These are phyloP conservation scores for Didymella lethalis DNA, from an alignment of 2,329 filamentous ascomycete species.

Conservation along the genomic window DNA sequence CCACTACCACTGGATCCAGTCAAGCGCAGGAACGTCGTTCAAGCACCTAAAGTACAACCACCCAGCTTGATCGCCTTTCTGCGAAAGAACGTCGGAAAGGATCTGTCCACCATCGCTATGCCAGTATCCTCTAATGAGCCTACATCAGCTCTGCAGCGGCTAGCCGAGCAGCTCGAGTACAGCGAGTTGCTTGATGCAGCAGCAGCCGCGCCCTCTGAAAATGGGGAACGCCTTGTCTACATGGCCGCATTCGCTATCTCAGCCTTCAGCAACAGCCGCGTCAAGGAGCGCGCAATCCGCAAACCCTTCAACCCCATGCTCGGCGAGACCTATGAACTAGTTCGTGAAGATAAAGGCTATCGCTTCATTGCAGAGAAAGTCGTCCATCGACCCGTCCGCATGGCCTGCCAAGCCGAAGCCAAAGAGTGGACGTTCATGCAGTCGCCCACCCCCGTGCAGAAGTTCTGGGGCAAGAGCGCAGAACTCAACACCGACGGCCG, in stretches of 20 bases:
- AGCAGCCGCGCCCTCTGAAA: constrained; percentile 59
- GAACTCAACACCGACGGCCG: constrained; percentile 94
- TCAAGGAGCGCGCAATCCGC: constrained; percentile 89
- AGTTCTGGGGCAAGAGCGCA: constrained; percentile 98
- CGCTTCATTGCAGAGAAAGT: constrained; percentile 96
- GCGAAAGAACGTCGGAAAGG: constrained; percentile 97
- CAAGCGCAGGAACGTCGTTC: constrained; percentile 73
- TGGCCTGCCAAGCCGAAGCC: constrained; percentile 92
- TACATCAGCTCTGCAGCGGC: constrained; percentile 82
- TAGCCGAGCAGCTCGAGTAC: constrained; percentile 92
- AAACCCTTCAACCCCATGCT: constrained; percentile 98
- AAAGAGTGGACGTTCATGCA: constrained; percentile 86
- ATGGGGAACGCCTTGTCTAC: constrained; percentile 78
- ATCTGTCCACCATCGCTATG: constrained; percentile 96
- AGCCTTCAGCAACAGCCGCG: constrained; percentile 79
- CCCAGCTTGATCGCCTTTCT: constrained; percentile 94
- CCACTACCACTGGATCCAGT: constrained; percentile 79
- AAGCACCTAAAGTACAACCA: constrained; percentile 77
- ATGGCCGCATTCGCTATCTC: constrained; percentile 92
- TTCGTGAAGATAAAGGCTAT: constrained; percentile 86
- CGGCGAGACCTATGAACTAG: constrained; percentile 92
- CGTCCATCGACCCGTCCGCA: constrained; percentile 86
- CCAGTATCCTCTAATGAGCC: constrained; percentile 97
- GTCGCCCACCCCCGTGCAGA: constrained; percentile 86
- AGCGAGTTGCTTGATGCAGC: constrained; percentile 79